Evolutionary conservation across 2,329 filamentous ascomycete species (phyloP).

Genomic region (Rhynchosporium graminicola): DNA sequence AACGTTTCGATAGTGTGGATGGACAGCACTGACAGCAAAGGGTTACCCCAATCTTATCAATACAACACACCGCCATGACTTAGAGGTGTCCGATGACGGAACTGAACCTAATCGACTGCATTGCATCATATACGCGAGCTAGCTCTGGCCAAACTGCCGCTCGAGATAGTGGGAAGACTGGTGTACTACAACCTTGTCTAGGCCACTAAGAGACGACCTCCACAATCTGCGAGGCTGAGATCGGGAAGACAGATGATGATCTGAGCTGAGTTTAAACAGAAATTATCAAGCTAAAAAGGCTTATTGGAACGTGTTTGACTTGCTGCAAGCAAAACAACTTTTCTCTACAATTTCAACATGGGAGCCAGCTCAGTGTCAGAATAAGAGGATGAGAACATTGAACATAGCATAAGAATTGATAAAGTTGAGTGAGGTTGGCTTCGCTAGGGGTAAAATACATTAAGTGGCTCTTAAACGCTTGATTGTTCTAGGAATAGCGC

Average conservation of each 20-base stretch:
- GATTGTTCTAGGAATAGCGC: conserved; percentile 8
- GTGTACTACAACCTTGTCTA: not conserved
- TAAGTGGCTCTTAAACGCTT: not conserved
- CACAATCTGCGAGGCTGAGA: not conserved
- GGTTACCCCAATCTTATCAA: not conserved
- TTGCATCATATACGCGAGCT: conserved; percentile 1
- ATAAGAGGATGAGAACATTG: too few relatives aligned
- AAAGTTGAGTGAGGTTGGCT: too few relatives aligned
- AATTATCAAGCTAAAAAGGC: not conserved
- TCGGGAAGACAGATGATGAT: not conserved
- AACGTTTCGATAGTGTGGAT: too few relatives aligned
- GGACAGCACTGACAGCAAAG: not conserved
- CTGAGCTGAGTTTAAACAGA: not conserved
- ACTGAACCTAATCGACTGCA: not conserved
- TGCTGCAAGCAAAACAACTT: not conserved
- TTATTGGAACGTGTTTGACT: not conserved
- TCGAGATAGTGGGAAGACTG: not conserved
- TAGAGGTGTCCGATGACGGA: conserved; percentile 6
- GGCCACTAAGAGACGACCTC: not conserved
- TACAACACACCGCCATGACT: not conserved
- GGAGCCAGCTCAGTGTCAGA: too few relatives aligned
- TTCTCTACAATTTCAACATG: not conserved
- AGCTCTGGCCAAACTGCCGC: not conserved
- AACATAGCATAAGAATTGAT: too few relatives aligned
- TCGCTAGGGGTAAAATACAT: too few relatives aligned